Conservation (phyloP, 140 eudicot genomes). For the Erigeron philadelphicus region DNA sequence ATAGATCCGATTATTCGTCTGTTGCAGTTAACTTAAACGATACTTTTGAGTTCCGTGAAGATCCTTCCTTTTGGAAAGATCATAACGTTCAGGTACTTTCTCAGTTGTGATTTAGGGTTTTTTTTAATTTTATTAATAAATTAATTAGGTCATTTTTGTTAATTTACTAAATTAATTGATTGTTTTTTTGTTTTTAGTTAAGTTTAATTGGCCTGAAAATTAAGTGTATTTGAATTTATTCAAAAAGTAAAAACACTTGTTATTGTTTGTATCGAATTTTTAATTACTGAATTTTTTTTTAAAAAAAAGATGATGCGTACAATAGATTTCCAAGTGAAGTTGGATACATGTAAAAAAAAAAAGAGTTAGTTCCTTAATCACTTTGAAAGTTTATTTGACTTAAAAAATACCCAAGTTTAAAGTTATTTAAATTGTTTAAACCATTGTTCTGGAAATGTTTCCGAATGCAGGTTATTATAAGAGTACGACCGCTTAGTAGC, state of each 20-base stretch:
- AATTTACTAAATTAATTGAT: background rate
- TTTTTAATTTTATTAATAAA: background rate
- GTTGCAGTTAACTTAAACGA: constrained; percentile 35
- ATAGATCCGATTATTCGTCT: constrained; percentile 24
- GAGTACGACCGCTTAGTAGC: constrained; percentile 75
- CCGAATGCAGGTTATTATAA: constrained; percentile 58
- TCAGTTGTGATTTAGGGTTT: constrained; percentile 12
- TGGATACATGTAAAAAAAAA: too few relatives aligned
- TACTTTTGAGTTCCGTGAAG: constrained; percentile 70
- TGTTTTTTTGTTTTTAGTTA: background rate
- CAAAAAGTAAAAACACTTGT: too few relatives aligned
- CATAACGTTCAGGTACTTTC: constrained; percentile 85
- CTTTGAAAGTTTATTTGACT: background rate
- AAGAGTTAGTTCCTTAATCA: too few relatives aligned
- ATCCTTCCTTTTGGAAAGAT: constrained; percentile 94
- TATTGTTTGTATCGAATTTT: too few relatives aligned
- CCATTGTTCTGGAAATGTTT: too few relatives aligned
- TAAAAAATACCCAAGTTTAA: too few relatives aligned
- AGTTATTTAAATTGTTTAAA: too few relatives aligned
- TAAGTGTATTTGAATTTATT: too few relatives aligned
- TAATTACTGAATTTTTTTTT: too few relatives aligned
- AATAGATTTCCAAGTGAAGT: too few relatives aligned
- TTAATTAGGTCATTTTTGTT: background rate
- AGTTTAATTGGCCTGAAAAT: constrained; percentile 7
- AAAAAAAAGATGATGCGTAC: too few relatives aligned